Percentiles rank a stretch among this genome's conserved stretches.
phyloP scores from a whole-genome alignment of 176 grass and related monocot species.

The Oropetium thomaeum region DNA sequence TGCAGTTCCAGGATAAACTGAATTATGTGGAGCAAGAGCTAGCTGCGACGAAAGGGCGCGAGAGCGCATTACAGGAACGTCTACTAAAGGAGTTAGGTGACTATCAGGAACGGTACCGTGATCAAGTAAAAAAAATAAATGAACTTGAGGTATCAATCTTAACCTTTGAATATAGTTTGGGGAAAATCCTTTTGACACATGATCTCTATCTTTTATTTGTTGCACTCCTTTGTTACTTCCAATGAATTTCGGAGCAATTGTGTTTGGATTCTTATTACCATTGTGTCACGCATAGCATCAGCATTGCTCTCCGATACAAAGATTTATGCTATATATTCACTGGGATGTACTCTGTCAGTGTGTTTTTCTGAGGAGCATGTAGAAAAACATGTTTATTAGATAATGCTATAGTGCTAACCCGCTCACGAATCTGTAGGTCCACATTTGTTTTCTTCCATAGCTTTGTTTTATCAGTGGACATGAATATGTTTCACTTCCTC shows the following conservation, averaged over 20 bases:
- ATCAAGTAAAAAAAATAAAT: constrained; percentile 62
- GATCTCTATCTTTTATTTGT: not conserved
- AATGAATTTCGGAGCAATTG: not conserved
- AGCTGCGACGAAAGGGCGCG: constrained; percentile 73
- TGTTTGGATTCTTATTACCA: not conserved
- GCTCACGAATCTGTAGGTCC: not conserved
- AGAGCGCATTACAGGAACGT: constrained; percentile 69
- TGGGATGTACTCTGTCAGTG: not conserved
- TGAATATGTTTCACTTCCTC: constrained; percentile 8
- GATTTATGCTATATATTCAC: not conserved
- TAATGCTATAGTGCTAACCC: not conserved
- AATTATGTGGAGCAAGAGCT: constrained; percentile 82
- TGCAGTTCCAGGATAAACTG: constrained; percentile 55
- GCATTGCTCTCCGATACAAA: constrained; percentile 1
- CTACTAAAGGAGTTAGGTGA: constrained; percentile 69
- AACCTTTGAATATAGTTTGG: not conserved
- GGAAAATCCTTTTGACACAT: not conserved
- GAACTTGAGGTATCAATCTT: constrained; percentile 68
- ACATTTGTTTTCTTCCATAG: constrained; percentile 6
- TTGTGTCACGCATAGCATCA: not conserved
- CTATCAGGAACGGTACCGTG: constrained; percentile 61
- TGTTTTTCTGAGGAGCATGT: not conserved
- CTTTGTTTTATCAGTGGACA: constrained; percentile 9
- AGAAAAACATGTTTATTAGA: not conserved
- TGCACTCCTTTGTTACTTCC: not conserved